Base-by-base conservation (phyloP, 129 eudicot species). In the Flaveria brownii region DNA sequence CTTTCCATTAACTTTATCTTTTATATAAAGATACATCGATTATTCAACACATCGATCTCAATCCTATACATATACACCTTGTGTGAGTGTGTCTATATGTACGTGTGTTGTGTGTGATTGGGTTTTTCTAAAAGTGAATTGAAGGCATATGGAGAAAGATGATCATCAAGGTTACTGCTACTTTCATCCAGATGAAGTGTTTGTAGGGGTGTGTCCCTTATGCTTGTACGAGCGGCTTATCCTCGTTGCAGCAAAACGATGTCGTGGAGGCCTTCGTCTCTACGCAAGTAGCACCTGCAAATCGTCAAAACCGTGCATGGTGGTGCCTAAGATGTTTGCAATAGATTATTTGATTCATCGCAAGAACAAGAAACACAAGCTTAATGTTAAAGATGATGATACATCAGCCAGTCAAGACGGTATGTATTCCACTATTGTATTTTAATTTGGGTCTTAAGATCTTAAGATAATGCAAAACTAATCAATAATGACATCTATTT, bases 141-240 rank as follows among this genome's bases (percentile, higher is more conserved):
- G 41, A 36, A 5, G 41, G 41, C 30, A 52, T 57, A 79, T 72
- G 83, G 78, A 72, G 36, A 79, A 72, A 56, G 69, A 64, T 13
- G 74, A 77, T 26, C 75, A 73, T 56, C 23, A 20, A n/a, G 55
- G 78, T n/a, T 76, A 67, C 57, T 85, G 88, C 62, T 73, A 82
- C 62, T 82, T 73, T 75, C 88, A 85, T 67, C 88, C 88, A 63
- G 79, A 82, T 39, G 86, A 85, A 74, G 67, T 81, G 13, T 51
- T 74, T 12, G 84, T 82, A 18, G 86, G 88, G 33, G 84, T 82
- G 46, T 82, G 86, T 49, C 88, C 78, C 39, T 79, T 75, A 16
- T 85, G 88, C 59, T 75, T 85, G 72, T 73, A 85, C 59, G 88
- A 82, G 30, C 47, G 86, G 63, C 86, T 82, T 33, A 57, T 78